Evolutionary conservation across 345 rosid genomes (phyloP).

Genomic region (Turritis glabra): DNA sequence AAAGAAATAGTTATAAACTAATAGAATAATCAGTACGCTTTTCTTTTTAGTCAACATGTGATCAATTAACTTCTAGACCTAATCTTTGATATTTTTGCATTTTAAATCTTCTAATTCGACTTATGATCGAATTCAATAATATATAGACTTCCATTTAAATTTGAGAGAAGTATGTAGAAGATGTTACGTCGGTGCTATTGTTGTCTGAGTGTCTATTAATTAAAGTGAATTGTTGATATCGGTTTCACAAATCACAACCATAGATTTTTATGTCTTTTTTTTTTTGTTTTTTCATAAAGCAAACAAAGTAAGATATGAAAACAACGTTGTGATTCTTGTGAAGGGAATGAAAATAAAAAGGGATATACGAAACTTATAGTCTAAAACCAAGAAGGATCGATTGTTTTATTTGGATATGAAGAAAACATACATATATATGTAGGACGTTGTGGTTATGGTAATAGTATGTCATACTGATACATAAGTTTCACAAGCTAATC

Average conservation of each 20-base stretch:
- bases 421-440: neutral
- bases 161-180: neutral
- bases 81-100: constrained; percentile 27
- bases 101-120: neutral
- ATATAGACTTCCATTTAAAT: neutral
- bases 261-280: neutral
- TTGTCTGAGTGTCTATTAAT: constrained; percentile 11
- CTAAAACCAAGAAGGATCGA: neutral
- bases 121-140: neutral
- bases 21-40: constrained; percentile 1
- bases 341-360: neutral
- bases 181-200: constrained; percentile 29
- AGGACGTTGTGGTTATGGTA: constrained; percentile 1
- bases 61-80: constrained; percentile 16
- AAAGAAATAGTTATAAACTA: neutral
- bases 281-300: neutral
- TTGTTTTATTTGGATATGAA: neutral
- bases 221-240: constrained; percentile 28
- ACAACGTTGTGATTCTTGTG: constrained; percentile 6
- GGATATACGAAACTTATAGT: constrained; percentile 1
- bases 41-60: constrained; percentile 26
- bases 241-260: constrained; percentile 23
- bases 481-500: constrained; percentile 14
- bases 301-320: constrained; percentile 24
- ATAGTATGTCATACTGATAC: too few species aligned